Evolutionary conservation across 1,284 basidiomycete genomes (phyloP), one percentile per base, ranked within the genome.

Genomic region (Hymenochaete sp.): DNA sequence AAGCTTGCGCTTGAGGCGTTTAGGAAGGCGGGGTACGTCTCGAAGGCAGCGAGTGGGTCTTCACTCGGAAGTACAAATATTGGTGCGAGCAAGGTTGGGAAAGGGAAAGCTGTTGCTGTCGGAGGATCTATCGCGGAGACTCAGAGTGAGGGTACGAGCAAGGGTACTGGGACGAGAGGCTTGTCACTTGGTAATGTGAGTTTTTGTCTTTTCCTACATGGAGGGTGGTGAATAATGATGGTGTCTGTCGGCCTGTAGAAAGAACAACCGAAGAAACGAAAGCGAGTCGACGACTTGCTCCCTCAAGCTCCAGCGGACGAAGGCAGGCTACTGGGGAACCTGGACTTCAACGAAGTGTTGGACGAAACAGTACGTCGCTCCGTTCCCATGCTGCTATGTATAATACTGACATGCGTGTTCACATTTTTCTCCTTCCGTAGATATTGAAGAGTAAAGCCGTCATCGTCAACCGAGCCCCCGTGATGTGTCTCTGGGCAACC

Each of bases 401-500:
- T 35, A 5, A 42, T 16, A 27, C 35, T 27, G 32, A 26, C 27
- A 37, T n/a, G 37, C 19, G 18, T 39, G 31, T 31, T 5, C 39
- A 55, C 45, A 48, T 49, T 49, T 41, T 29, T 39, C 28, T 14
- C 13, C 41, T 3, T 2, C 42, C 21, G 18, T 46, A 90, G 85
- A 62, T 70, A 19, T 68, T 93, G 28, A 67, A 58, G 52, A 67
- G 59, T 33, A 85, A 80, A 55, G 74, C 63, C 8, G 72, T 78
- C 21, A 71, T 91, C 7, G 74, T 90, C 42, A 98, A 98, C 62
- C 81, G 93, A 16, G 93, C 93, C 1, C 93, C 95, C 0, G 72
- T 97, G 44, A 89, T 97, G 87, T 91, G 84, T 39, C 89, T 86
- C 1, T 98, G 93, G 93, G 79, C 89, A 0, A 86, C 77, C 45